Evolutionary conservation across 169 alveolate genomes (phyloP), one percentile per base, ranked within the genome.

Genomic region (Theileria parva): DNA sequence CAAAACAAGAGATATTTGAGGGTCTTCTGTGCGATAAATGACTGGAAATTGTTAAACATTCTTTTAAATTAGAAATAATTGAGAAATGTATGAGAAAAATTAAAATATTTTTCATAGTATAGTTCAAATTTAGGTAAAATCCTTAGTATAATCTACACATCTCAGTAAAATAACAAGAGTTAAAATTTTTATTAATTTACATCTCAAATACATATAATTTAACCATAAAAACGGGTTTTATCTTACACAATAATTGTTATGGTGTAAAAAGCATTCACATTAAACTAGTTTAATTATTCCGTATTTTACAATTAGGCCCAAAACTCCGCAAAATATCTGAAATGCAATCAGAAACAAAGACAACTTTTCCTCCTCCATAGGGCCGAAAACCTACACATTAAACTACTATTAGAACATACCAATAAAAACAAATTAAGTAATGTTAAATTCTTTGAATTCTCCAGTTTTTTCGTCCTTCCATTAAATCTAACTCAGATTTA

Each of bases 401-500:
- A 63, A 17, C 32, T 32, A 13, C 44, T 15, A 39, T 1, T 37
- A 2, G 21, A 8, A 19, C 87, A 19, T 37, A 85, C 91, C 80
- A 73, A 37, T 30, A 85, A 74, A 5, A 93, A 69, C 5, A 93
- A 75, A 86, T 96, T 96, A 11, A 96, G 92, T 32, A 95, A 88
- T 51, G 97, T 96, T 70, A 85, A 86, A 83, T 96, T 95, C 67
- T 88, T 92, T 71, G 95, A 90, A 66, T 94, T 80, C 64, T 88
- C 95, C 39, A 96, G 79, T 65, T 78, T 83, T 39, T 92, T 89
- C n/a, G 97, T 93, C 68, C n/a, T 61, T 5, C 67, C 23, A 71
- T 83, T 83, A 21, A 89, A 85, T 66, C 88, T 71, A 80, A 63
- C 90, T 8, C 23, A n/a, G 11, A 19, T 19, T 17, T 73, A 34